phyloP scores from a whole-genome alignment of 306 rosid genomes.

The Leucaena leucocephala region DNA sequence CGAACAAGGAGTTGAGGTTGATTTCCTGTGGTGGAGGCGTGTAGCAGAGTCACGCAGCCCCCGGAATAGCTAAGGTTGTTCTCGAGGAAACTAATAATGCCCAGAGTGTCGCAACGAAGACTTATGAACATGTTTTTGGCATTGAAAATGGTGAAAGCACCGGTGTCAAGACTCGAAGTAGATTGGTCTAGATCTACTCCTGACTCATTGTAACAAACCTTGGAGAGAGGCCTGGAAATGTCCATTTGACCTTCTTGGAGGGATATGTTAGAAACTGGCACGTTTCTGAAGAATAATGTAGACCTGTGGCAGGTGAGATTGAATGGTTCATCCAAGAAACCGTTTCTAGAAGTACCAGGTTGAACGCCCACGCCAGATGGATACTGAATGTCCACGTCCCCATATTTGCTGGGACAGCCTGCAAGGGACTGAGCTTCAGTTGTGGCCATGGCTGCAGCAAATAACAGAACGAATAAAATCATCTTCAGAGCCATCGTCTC shows the following conservation, averaged over 20 bases:
- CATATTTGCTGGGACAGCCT: conserved; percentile 29
- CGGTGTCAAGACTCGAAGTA: not conserved
- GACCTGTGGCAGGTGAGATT: conserved; percentile 2
- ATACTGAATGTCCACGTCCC: conserved; percentile 22
- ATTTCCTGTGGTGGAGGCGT: too few relatives aligned
- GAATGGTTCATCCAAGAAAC: conserved; percentile 9
- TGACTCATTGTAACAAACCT: not conserved
- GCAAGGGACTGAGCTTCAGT: conserved; percentile 12
- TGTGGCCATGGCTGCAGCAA: not conserved
- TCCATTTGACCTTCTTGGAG: conserved; percentile 20
- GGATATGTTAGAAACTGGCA: not conserved
- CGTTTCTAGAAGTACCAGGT: not conserved
- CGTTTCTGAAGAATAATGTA: not conserved
- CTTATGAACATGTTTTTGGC: conserved; percentile 18
- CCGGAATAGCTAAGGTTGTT: not conserved
- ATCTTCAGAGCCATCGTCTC: not conserved
- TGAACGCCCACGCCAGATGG: conserved; percentile 31
- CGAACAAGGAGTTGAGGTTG: not conserved
- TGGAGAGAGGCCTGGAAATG: not conserved
- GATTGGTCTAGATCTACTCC: not conserved
- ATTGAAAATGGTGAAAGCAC: conserved; percentile 21
- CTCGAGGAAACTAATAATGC: not conserved
- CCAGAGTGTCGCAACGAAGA: conserved; percentile 27
- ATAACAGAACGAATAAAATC: not conserved
- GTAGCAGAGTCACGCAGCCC: conserved; percentile 19